Conservation (phyloP, 768 basidiomycete genomes). For the Gloeostereum incarnatum region DNA sequence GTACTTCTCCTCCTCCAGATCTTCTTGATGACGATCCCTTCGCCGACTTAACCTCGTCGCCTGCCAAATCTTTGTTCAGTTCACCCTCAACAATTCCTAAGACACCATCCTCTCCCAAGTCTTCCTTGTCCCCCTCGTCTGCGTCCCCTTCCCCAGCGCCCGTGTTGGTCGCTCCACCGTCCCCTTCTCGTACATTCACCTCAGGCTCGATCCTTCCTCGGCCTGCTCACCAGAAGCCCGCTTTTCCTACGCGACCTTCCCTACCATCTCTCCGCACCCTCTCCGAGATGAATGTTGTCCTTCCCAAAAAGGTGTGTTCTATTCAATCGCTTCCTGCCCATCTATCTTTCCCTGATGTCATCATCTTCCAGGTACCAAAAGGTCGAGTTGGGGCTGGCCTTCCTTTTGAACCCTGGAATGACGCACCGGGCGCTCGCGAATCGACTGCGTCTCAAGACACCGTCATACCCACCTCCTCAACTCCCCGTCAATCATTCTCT, state of each 20-base stretch:
- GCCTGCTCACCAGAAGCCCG: slow-evolving; percentile 35
- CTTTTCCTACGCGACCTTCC: slow-evolving; percentile 38
- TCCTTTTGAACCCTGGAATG: slow-evolving; percentile 48
- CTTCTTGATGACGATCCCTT: slow-evolving; percentile 71
- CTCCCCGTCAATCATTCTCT: not conserved
- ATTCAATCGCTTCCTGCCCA: slow-evolving; percentile 3
- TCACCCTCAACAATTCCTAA: slow-evolving; percentile 7
- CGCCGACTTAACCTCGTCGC: slow-evolving; percentile 38
- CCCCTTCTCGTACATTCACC: slow-evolving; percentile 6
- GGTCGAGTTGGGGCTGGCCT: slow-evolving; percentile 42
- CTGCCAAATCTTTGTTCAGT: slow-evolving; percentile 11
- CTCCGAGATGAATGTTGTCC: slow-evolving; percentile 36
- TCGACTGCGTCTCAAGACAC: not conserved
- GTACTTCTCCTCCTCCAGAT: slow-evolving; percentile 12
- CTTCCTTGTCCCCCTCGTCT: slow-evolving; percentile 8
- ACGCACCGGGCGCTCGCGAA: slow-evolving; percentile 2
- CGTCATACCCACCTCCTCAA: not conserved
- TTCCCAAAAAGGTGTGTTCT: slow-evolving; percentile 34
- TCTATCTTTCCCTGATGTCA: slow-evolving; percentile 1
- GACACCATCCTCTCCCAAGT: slow-evolving; percentile 7
- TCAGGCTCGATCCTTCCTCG: slow-evolving; percentile 11
- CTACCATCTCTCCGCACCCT: slow-evolving; percentile 41
- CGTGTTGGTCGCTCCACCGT: slow-evolving; percentile 5
- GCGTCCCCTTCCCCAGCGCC: slow-evolving; percentile 14
- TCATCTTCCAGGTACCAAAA: slow-evolving; percentile 43